Evolutionary conservation across 2,329 filamentous ascomycete genomes (phyloP).

Genomic region (Colletotrichum sansevieriae): DNA sequence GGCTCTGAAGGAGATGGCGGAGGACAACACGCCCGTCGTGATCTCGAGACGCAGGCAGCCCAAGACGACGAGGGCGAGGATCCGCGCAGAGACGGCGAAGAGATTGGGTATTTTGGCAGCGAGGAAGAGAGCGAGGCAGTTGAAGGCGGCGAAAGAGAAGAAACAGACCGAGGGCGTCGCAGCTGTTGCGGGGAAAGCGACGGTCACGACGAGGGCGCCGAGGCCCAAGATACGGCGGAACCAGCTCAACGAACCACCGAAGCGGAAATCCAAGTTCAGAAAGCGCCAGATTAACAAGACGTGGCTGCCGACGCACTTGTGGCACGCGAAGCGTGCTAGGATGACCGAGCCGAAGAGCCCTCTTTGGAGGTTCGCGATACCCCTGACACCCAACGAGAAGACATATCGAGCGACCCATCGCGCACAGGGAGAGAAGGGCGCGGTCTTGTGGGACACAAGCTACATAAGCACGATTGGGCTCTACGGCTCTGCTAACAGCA

Average conservation of each 20-base stretch:
- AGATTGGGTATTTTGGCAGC: constrained; percentile 74
- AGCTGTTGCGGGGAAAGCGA: constrained; percentile 44
- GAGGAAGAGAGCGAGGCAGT: constrained; percentile 63
- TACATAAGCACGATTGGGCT: constrained; percentile 91
- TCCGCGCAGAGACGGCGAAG: constrained; percentile 83
- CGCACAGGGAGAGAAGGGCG: constrained; percentile 79
- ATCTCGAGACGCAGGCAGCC: constrained; percentile 74
- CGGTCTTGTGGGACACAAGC: constrained; percentile 92
- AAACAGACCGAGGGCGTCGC: constrained; percentile 48
- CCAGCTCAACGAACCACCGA: constrained; percentile 71
- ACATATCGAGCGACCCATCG: constrained; percentile 90
- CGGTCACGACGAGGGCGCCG: constrained; percentile 56
- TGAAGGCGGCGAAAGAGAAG: constrained; percentile 50
- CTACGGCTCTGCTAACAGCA: constrained; percentile 73
- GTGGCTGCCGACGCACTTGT: constrained; percentile 95
- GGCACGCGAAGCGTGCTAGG: constrained; percentile 90
- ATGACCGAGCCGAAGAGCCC: constrained; percentile 86
- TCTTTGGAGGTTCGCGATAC: constrained; percentile 91
- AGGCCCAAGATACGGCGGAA: constrained; percentile 79
- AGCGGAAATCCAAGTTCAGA: constrained; percentile 76
- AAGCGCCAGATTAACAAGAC: constrained; percentile 91
- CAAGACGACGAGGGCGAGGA: constrained; percentile 66
- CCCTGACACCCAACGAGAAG: constrained; percentile 89
- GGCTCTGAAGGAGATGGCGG: constrained; percentile 80
- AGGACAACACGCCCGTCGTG: constrained; percentile 91